Evolutionary conservation across 345 rosid genomes (phyloP).

Genomic region (Microcos paniculata): DNA sequence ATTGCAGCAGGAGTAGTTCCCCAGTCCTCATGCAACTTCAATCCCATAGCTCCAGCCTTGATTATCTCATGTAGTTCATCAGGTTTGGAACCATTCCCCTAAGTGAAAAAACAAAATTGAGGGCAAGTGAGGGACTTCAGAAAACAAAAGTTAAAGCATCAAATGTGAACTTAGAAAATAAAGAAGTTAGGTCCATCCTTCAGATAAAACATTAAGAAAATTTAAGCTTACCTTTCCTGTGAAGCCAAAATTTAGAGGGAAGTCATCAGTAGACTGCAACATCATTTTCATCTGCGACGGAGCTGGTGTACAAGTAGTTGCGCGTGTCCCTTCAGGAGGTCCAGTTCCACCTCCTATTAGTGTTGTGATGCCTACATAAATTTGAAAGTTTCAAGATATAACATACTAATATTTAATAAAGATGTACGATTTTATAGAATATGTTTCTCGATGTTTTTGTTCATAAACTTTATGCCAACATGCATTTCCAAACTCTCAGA

Average conservation of each 20-base stretch:
- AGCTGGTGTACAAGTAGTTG: slow-evolving; percentile 95
- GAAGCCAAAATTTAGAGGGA: slow-evolving; percentile 95
- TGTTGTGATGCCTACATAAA: slow-evolving; percentile 80
- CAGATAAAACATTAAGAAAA: background rate
- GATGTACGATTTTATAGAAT: background rate
- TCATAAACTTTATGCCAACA: background rate
- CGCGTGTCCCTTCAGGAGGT: slow-evolving; percentile 94
- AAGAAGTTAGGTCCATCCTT: slow-evolving; percentile 9
- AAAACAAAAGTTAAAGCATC: slow-evolving; percentile 9
- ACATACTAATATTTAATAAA: slow-evolving; percentile 7
- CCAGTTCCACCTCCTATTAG: slow-evolving; percentile 98
- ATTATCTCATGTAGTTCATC: slow-evolving; percentile 72
- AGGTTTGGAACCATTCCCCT: slow-evolving; percentile 86
- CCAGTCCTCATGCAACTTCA: slow-evolving; percentile 99
- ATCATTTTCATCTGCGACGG: slow-evolving; percentile 82
- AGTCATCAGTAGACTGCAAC: slow-evolving; percentile 92
- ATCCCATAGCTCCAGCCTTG: slow-evolving; percentile 97
- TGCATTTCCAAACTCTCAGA: background rate
- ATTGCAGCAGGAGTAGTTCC: slow-evolving; percentile 96
- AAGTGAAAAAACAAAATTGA: slow-evolving; percentile 8
- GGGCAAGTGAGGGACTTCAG: background rate
- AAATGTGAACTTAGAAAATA: background rate
- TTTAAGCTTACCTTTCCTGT: slow-evolving; percentile 79
- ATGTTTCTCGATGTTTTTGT: background rate
- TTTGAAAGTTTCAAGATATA: slow-evolving; percentile 2